Base-by-base conservation (phyloP, 169 alveolate species). In the Cryptosporidium muris region DNA sequence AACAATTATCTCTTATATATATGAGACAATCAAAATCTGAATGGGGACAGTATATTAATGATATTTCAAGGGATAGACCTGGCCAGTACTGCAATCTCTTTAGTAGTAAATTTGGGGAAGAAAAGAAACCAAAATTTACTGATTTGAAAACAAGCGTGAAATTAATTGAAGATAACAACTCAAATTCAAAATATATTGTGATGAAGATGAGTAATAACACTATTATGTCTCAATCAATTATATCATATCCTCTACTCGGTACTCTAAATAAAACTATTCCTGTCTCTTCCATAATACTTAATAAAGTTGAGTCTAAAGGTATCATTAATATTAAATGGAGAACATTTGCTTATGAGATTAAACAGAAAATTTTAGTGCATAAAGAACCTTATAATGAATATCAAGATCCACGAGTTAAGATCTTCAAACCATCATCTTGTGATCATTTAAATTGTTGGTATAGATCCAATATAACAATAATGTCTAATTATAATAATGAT, bases 31-130 rank as follows among this genome's bases (percentile, higher is more conserved):
- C 63, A 2, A 74, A 42, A 25, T 9, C 63, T 37, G 60, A 58
- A 74, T 74, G 85, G 85, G 56, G 52, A n/a, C 56, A 74, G 25
- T 58, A 58, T 45, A 58, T 74, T 25, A 37, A 52, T 43, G 85
- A 74, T n/a, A 74, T 74, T 43, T 56, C 60, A 14, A 56, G 16
- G 4, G 51, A 54, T 60, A 74, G 60, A n/a, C 67, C 85, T 2
- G 85, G 85, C 0, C 85, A 74, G 6, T 14, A 25, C 43, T 74
- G 85, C 25, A 74, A 62, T 74, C 34, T 74, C 51, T 58, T 34
- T 3, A 5, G 45, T 11, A 37, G 40, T 4, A 11, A 42, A n/a
- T 52, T 16, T 2, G 54, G 5, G 40, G 4, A 43, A 9, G n/a
- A 67, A 37, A 12, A 47, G 11, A 45, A 12, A 14, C 34, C 40